Conservation (phyloP, 2,329 filamentous ascomycete species). For the Cercospora berteroae region DNA sequence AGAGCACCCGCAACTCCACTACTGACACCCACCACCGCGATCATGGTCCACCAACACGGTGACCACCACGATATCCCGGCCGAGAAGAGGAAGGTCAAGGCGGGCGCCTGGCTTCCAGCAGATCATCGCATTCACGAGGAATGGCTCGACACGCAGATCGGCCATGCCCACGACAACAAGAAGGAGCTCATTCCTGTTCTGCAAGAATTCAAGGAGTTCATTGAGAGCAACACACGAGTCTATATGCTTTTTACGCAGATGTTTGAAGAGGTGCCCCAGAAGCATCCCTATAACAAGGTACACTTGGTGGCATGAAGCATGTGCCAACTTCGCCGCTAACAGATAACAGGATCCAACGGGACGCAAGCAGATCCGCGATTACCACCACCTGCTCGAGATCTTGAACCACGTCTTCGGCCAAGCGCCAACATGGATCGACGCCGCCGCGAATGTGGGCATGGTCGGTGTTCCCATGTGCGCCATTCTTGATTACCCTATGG, state of each 20-base stretch:
- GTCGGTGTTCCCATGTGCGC: constrained; percentile 59
- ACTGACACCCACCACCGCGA: constrained; percentile 5
- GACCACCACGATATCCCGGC: constrained; percentile 54
- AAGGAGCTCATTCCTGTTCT: constrained; percentile 59
- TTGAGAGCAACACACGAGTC: constrained; percentile 62
- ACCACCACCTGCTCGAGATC: constrained; percentile 63
- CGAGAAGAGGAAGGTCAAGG: constrained; percentile 48
- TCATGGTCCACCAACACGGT: constrained; percentile 34
- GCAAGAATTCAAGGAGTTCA: constrained; percentile 63
- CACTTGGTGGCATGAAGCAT: constrained; percentile 40
- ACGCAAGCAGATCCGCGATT: constrained; percentile 62
- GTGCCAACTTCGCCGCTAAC: constrained; percentile 55
- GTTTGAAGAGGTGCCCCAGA: constrained; percentile 62
- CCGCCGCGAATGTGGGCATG: constrained; percentile 43
- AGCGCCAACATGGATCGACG: constrained; percentile 45
- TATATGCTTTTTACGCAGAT: constrained; percentile 65
- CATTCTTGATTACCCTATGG: constrained; percentile 60
- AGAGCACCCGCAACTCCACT: not conserved
- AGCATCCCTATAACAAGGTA: constrained; percentile 55
- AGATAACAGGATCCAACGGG: constrained; percentile 59
- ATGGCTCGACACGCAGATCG: constrained; percentile 60
- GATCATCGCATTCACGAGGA: constrained; percentile 62
- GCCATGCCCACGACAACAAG: constrained; percentile 53
- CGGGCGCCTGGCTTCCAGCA: constrained; percentile 62
- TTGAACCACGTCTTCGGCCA: constrained; percentile 57